These are phyloP conservation scores for Podospora anserina DNA, from an alignment of 495 filamentous ascomycete species.

Conservation along the genomic window DNA sequence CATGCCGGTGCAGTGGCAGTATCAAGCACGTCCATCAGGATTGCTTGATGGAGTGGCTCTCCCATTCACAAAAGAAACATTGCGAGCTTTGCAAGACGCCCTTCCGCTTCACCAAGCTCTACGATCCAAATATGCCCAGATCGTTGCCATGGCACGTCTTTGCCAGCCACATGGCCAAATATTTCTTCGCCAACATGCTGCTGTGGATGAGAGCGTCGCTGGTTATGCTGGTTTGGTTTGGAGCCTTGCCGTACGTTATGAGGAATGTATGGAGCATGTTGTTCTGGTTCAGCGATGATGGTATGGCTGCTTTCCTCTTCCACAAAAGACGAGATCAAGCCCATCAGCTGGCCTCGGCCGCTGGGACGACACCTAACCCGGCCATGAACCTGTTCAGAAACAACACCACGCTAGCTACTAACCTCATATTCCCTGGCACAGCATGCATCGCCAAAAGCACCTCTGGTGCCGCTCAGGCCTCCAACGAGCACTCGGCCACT, in stretches of 20 bases:
- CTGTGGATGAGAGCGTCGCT: constrained; percentile 74
- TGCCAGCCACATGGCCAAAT: constrained; percentile 66
- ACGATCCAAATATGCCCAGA: constrained; percentile 87
- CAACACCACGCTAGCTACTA: background rate
- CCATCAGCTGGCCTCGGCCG: background rate
- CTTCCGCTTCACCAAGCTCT: constrained; percentile 96
- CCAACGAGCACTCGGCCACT: background rate
- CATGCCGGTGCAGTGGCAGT: constrained; percentile 96
- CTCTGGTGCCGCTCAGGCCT: background rate
- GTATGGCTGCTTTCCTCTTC: constrained; percentile 55
- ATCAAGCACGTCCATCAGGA: constrained; percentile 98
- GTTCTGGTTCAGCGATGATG: constrained; percentile 95
- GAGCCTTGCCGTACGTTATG: constrained; percentile 85
- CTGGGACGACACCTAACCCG: background rate
- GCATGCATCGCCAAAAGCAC: background rate
- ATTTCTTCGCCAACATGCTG: constrained; percentile 63
- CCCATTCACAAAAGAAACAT: constrained; percentile 97
- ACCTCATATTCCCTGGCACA: background rate
- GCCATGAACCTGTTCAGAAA: background rate
- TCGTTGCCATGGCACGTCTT: constrained; percentile 77
- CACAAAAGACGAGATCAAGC: constrained; percentile 13
- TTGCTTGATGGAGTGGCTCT: constrained; percentile 96
- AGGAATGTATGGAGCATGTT: constrained; percentile 84
- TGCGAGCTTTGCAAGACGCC: constrained; percentile 99
- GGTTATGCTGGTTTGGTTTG: constrained; percentile 83